Percentiles rank a stretch among this genome's conserved stretches.
Evolutionary conservation across 2,329 filamentous ascomycete genomes (phyloP).

Genomic region (Aspergillus nomiae): DNA sequence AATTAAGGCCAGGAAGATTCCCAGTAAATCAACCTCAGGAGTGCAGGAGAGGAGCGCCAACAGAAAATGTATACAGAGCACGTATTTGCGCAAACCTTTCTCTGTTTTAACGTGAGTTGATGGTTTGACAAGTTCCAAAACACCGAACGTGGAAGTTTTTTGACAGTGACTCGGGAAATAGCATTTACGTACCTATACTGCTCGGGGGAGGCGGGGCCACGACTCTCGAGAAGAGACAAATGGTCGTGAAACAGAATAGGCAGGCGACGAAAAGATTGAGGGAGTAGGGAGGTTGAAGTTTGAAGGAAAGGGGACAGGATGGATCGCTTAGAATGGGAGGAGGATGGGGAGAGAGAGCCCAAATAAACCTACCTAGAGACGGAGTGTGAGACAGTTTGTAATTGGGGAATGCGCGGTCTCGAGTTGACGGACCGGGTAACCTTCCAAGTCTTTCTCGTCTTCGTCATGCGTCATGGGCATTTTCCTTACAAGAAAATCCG

Average conservation of each 20-base stretch:
- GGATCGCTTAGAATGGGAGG: neutral
- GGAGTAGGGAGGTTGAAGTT: neutral
- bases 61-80: neutral
- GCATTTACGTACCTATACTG: neutral
- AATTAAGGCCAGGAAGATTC: neutral
- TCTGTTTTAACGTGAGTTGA: neutral
- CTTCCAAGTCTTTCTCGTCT: slow-evolving; percentile 22
- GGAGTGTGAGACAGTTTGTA: neutral
- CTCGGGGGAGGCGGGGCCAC: neutral
- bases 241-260: neutral
- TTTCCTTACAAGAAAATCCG: slow-evolving; percentile 6
- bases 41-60: neutral
- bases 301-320: neutral
- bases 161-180: neutral
- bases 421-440: slow-evolving; percentile 20
- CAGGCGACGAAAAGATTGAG: neutral
- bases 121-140: neutral
- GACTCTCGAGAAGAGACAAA: neutral
- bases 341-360: slow-evolving; percentile 3
- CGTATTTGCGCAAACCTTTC: neutral
- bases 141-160: neutral
- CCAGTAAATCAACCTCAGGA: neutral
- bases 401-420: neutral
- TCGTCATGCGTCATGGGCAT: slow-evolving; percentile 16
- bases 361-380: slow-evolving; percentile 5